Percentiles rank a stretch among this genome's conserved stretches.
Conservation (phyloP, 495 filamentous ascomycete species). For the Hyaloscypha bicolor region DNA sequence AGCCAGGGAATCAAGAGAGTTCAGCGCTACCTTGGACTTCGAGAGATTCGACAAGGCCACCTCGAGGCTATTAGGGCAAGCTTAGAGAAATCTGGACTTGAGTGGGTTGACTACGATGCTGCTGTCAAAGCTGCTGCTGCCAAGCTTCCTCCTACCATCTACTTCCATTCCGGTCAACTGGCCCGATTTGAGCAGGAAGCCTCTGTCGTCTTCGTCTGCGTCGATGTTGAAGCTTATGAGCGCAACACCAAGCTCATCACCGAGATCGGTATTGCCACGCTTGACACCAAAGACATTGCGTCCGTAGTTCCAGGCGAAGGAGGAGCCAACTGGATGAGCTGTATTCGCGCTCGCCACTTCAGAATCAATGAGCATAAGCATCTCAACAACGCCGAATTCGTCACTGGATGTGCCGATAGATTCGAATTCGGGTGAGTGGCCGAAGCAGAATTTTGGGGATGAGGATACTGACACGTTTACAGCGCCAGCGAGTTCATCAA, state of each 20-base stretch:
- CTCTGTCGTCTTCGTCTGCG: constrained; percentile 68
- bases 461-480: constrained; percentile 18
- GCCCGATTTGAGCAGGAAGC: constrained; percentile 47
- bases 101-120: constrained; percentile 18
- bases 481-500: constrained; percentile 43
- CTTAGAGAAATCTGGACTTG: neutral
- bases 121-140: constrained; percentile 11
- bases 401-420: constrained; percentile 67
- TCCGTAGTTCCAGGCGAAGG: constrained; percentile 57
- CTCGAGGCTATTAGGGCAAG: neutral
- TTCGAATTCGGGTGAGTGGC: constrained; percentile 72
- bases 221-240: constrained; percentile 87
- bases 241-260: constrained; percentile 62
- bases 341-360: constrained; percentile 73
- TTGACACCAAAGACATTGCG: constrained; percentile 69
- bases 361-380: constrained; percentile 68
- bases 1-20: constrained; percentile 56
- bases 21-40: constrained; percentile 71
- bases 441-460: neutral
- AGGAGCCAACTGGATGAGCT: constrained; percentile 62
- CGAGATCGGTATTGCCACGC: constrained; percentile 81
- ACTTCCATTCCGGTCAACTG: constrained; percentile 22
- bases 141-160: constrained; percentile 7
- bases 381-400: constrained; percentile 63
- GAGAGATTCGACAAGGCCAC: constrained; percentile 30